Base-by-base conservation (phyloP, 225 moss, liverwort and hornwort species). In the Asterella californica region DNA sequence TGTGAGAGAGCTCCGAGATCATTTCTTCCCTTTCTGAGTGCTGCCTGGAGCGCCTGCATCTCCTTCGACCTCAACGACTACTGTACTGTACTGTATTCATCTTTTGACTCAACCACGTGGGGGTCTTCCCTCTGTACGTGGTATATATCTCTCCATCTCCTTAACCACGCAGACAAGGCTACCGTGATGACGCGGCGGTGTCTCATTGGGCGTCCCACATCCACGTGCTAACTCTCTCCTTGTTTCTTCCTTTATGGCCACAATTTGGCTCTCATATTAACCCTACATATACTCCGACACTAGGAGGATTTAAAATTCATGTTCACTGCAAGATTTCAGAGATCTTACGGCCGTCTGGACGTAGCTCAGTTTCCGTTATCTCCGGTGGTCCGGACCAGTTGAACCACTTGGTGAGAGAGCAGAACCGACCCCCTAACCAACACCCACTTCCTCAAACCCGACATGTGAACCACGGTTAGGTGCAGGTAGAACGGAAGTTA, bases 281-380 rank as follows among this genome's bases (percentile, higher is more conserved):
- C n/a, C n/a, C n/a, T n/a, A n/a, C n/a, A n/a, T n/a, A n/a, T n/a
- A n/a, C n/a, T n/a, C n/a, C n/a, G n/a, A n/a, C n/a, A n/a, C n/a
- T n/a, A n/a, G n/a, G n/a, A n/a, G n/a, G n/a, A n/a, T n/a, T n/a
- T n/a, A n/a, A n/a, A n/a, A n/a, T n/a, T n/a, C n/a, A n/a, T n/a
- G n/a, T n/a, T n/a, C n/a, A 38, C 47, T 47, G 48, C 47, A 47
- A 49, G 48, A 42, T 47, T 49, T 49, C 27, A n/a, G 47, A 49
- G n/a, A 72, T 72, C 74, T 27, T 29, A 73, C 50, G 52, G 30
- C 27, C 18, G 30, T 49, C n/a, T 30, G 21, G 15, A 30, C 48
- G n/a, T n/a, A 49, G 73, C 27, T 73, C 49, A 73, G 73, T 73
- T 73, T 30, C 73, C 73, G 73, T 73, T 73, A 73, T 73, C 50